Evolutionary conservation across 2,329 filamentous ascomycete genomes (phyloP), one percentile per base, ranked within the genome.

Genomic region (Decorospora gaudefroyi): DNA sequence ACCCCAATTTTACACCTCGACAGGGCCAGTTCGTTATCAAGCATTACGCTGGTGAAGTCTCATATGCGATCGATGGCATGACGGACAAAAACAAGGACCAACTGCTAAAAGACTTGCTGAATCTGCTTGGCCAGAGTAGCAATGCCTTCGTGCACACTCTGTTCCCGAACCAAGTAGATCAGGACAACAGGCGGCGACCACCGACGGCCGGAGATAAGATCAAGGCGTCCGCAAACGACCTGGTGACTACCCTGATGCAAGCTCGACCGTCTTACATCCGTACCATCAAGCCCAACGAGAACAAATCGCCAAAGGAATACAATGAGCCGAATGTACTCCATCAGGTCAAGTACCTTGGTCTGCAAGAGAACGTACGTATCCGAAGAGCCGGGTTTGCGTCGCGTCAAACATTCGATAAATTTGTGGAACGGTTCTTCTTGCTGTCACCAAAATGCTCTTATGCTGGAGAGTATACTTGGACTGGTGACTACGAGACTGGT

Each of bases 11-110:
- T 61, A 89, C 90, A 45, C 88, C 88, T 53, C 83, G 93, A 27
- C 92, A 97, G 72, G 92, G 92, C 37, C 93, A 89, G 69, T 99
- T 99, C 72, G 93, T 99, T 65, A 88, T 99, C 74, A 97, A 96
- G 77, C 93, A 99, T 73, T 99, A 99, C 68, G 93, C 93, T 45
- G 93, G 93, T 72, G 93, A 99, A 72, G 93, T 99, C 57, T 85
- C 84, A 55, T 99, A 99, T 71, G 88, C 88, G 1, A 86, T 97
- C 3, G 89, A 95, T 43, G 93, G 93, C 47, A 99, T 99, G 77
- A 99, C 93, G 1, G 93, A 99, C 72, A 99, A 99, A 80, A 99
- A 97, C 78, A 99, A 97, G 78, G 93, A 99, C 66, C 90, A 95
- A 72, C 78, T 99, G 30, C 77, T 97, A 46, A 99, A 99, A 76